A percentile compares a stretch with the other conserved stretches of the same genome.
Evolutionary conservation across 768 basidiomycete genomes (phyloP).

Genomic region (Auricularia sp.): DNA sequence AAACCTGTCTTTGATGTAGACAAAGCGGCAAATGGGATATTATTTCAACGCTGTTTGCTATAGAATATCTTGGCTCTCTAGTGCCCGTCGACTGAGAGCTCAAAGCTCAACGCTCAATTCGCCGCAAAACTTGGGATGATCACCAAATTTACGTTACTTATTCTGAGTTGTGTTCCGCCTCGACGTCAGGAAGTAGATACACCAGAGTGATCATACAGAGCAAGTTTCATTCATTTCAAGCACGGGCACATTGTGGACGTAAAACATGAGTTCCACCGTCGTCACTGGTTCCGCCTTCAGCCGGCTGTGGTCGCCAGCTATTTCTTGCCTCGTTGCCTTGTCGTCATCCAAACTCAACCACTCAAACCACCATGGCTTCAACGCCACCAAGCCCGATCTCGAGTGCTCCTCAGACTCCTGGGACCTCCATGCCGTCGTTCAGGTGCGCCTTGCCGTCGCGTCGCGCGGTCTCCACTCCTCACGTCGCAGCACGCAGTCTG

Average conservation of each 20-base stretch:
- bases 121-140: no score
- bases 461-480: neutral
- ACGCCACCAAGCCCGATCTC: neutral
- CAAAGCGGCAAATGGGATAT: neutral
- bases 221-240: no score
- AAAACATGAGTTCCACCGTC: neutral
- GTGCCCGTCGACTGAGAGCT: no score
- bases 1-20: constrained; percentile 83
- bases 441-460: neutral
- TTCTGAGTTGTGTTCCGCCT: no score
- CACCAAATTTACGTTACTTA: no score
- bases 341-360: neutral
- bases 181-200: no score
- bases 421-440: neutral
- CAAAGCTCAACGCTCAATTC: no score
- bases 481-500: neutral
- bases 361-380: neutral
- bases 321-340: neutral
- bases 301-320: neutral
- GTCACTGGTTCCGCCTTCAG: neutral
- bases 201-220: no score
- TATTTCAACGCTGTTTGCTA: neutral
- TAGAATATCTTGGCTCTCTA: no score
- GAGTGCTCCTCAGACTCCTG: neutral
- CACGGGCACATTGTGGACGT: no score